Evolutionary conservation across 352 stramenopile genomes (phyloP).

Genomic region (Phytophthora megakarya): DNA sequence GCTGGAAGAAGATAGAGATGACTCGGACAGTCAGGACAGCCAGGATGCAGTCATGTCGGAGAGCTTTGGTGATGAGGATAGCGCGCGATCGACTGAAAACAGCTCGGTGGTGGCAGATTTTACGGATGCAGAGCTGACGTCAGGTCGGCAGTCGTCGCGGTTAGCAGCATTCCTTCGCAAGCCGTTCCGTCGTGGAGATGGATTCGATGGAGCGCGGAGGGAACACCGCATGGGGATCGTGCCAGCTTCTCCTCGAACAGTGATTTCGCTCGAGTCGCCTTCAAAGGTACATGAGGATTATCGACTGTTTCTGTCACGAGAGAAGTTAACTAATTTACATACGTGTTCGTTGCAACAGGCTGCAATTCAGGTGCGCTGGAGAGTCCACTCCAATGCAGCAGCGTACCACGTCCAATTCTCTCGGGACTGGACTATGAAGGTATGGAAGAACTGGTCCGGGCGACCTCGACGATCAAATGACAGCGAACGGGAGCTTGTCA

Average conservation of each 20-base stretch:
- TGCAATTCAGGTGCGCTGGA: slow-evolving; percentile 65
- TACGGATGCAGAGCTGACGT: slow-evolving; percentile 53
- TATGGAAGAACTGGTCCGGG: slow-evolving; percentile 80
- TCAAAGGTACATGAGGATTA: slow-evolving; percentile 54
- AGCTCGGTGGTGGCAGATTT: slow-evolving; percentile 71
- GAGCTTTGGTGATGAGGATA: slow-evolving; percentile 80
- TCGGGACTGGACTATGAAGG: slow-evolving; percentile 74
- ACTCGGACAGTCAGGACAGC: slow-evolving; percentile 70
- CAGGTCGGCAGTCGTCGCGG: slow-evolving; percentile 56
- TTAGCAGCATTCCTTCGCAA: slow-evolving; percentile 71
- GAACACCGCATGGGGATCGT: slow-evolving; percentile 51
- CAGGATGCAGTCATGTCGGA: slow-evolving; percentile 75
- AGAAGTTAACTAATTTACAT: not conserved
- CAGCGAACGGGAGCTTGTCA: slow-evolving; percentile 61
- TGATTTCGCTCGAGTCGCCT: slow-evolving; percentile 57
- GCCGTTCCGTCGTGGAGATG: slow-evolving; percentile 66
- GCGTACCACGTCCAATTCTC: slow-evolving; percentile 74
- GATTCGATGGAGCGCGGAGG: slow-evolving; percentile 50
- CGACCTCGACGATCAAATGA: slow-evolving; percentile 48
- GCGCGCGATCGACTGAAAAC: slow-evolving; percentile 69
- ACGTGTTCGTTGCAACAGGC: slow-evolving; percentile 37
- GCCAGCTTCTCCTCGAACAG: slow-evolving; percentile 46
- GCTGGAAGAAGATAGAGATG: slow-evolving; percentile 57
- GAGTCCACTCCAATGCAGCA: slow-evolving; percentile 52
- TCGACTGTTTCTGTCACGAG: not conserved